Percentiles rank a stretch among this genome's conserved stretches.
Conservation (phyloP, 345 rosid species). For the Sisymbrium altissimum region DNA sequence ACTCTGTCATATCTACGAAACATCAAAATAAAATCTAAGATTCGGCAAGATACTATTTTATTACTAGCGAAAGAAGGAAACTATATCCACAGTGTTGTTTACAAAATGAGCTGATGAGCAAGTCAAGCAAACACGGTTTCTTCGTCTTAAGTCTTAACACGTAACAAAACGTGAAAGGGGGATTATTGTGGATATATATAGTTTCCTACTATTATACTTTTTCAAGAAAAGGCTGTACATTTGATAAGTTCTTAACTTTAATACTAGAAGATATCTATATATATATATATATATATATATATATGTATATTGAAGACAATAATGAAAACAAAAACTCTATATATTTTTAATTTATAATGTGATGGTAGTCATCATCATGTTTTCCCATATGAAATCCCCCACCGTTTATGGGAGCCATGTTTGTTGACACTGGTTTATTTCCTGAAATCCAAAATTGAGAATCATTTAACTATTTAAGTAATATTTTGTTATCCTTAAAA, state of each 20-base stretch:
- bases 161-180: slow-evolving; percentile 29
- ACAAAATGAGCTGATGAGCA: slow-evolving; percentile 17
- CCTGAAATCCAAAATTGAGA: not conserved
- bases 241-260: not conserved
- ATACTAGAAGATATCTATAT: not conserved
- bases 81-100: not conserved
- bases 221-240: slow-evolving; percentile 17
- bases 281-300: not conserved
- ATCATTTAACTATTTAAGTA: not conserved
- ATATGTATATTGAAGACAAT: not conserved
- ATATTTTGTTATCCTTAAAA: not conserved
- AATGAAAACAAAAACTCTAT: not conserved
- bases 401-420: slow-evolving; percentile 31
- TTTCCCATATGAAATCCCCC: not conserved
- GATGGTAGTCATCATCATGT: slow-evolving; percentile 25
- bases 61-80: slow-evolving; percentile 10
- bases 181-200: not conserved
- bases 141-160: slow-evolving; percentile 5
- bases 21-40: not conserved
- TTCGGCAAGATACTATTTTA: not conserved
- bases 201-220: not conserved
- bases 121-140: slow-evolving; percentile 37
- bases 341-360: not conserved
- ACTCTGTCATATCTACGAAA: not conserved
- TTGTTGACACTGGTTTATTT: not conserved